Evolutionary conservation across 345 rosid genomes (phyloP).

Genomic region (Salix koriyanagi): DNA sequence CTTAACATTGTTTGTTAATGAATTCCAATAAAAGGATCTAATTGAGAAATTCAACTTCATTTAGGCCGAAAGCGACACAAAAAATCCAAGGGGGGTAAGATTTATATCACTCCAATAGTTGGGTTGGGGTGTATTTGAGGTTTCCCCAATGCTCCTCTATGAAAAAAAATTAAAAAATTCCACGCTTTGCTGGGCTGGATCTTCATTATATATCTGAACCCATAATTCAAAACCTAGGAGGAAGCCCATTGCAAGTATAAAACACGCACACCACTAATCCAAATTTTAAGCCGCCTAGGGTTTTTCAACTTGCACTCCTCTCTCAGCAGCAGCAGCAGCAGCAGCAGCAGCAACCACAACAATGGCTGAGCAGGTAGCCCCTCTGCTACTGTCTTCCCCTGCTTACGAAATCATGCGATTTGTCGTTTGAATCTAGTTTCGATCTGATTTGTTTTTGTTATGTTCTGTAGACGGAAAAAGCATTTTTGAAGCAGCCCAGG

Average conservation of each 20-base stretch:
- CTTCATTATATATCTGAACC: not conserved
- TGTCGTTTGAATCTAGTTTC: not conserved
- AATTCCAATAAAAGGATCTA: too few species aligned
- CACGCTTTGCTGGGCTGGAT: not conserved
- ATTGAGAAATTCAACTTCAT: too few species aligned
- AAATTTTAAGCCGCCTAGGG: not conserved
- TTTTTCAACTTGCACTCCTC: not conserved
- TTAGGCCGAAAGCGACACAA: too few species aligned
- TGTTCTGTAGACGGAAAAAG: slow-evolving; percentile 41
- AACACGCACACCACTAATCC: rapidly evolving
- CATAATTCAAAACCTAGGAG: not conserved
- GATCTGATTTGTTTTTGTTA: not conserved
- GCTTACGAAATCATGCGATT: too few species aligned
- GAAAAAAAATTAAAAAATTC: not conserved
- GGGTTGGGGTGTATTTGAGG: too few species aligned
- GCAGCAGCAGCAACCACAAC: not conserved
- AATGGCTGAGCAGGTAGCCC: slow-evolving; percentile 17
- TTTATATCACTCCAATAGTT: too few species aligned
- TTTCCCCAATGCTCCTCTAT: too few species aligned
- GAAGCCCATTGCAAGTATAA: not conserved
- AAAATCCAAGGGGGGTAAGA: too few species aligned
- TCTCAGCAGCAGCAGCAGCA: not conserved
- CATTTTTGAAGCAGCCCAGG: slow-evolving; percentile 84
- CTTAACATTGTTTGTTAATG: too few species aligned
- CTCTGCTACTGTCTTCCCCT: not conserved